Evolutionary conservation across 2,329 filamentous ascomycete genomes (phyloP), one percentile per base, ranked within the genome.

Genomic region (Penicillium psychrosexuale): DNA sequence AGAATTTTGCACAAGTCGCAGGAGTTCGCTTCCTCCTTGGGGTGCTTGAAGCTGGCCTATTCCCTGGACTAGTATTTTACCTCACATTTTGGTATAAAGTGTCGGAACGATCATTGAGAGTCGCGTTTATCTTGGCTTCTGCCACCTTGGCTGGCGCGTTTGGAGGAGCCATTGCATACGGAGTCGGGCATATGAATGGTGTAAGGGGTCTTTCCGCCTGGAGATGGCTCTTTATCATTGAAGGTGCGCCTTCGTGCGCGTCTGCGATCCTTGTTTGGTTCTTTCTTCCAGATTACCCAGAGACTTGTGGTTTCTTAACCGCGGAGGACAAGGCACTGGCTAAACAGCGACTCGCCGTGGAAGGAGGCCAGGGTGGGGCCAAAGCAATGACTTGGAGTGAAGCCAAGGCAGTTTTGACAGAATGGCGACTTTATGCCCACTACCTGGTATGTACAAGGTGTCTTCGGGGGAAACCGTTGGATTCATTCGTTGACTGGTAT

Each of bases 41-140:
- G 8, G 73, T 77, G 15, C 75, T 78, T 54, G 79, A 82, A 62
- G 77, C 78, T 3, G 78, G 78, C 0, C 64, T 81, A 9, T 80
- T 81, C 53, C 79, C 79, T 0, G 76, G 77, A n/a, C 15, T 36
- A 3, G 33, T 36, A 5, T 36, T 36, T 12, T 36, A 36, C n/a
- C 33, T 36, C 15, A 36, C 33, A n/a, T 36, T 36, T 13, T 82
- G 82, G 74, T 84, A 84, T 64, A 77, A 79, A 19, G 74, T 77
- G 8, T 77, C 79, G 8, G 82, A 85, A 64, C 74, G 80, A 13
- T 80, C 78, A 5, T 78, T 83, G 64, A 81, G 84, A 15, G 80
- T 88, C 65, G 79, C 80, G 0, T 77, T 80, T 55, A 74, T 78
- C 63, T 69, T 80, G 49, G 80, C 62, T 67, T 83, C 73, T 72